A percentile compares a stretch with the other conserved stretches of the same genome.
These are phyloP conservation scores for Fonsecaea pugnacius DNA, from an alignment of 2,329 filamentous ascomycete species.

Conservation along the genomic window DNA sequence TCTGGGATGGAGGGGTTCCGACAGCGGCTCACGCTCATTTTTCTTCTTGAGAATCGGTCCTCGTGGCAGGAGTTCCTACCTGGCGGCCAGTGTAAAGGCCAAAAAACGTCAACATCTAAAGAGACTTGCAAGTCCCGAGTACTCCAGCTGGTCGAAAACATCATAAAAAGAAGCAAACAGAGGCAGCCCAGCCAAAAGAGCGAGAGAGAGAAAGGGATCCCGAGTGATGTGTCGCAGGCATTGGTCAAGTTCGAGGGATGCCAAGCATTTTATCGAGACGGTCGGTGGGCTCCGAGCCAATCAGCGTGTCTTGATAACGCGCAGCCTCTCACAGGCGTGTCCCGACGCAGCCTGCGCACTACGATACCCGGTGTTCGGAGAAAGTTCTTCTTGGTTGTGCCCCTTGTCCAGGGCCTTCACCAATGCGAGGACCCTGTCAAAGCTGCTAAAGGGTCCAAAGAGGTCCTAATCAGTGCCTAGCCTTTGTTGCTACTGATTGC, in stretches of 20 bases:
- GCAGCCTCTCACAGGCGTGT: neutral
- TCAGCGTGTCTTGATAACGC: constrained; percentile 6
- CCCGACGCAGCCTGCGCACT: neutral
- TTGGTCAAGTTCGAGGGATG: constrained; percentile 8
- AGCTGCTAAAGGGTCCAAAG: neutral
- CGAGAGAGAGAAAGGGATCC: neutral
- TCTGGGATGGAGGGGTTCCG: neutral
- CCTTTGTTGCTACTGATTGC: constrained; percentile 5
- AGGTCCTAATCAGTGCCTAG: neutral
- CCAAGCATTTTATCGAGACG: constrained; percentile 15
- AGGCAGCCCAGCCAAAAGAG: neutral
- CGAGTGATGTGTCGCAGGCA: constrained; percentile 17
- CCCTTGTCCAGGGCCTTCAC: neutral
- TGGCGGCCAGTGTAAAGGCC: too few species aligned
- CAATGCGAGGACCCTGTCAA: neutral
- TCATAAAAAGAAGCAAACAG: neutral
- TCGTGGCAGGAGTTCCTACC: neutral
- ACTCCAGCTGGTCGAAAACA: neutral
- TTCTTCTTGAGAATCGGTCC: neutral
- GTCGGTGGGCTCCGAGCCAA: constrained; percentile 27
- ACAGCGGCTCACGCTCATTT: neutral
- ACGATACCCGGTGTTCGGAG: constrained; percentile 3
- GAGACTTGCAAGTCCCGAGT: neutral
- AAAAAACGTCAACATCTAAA: neutral
- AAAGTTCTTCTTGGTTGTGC: neutral